Evolutionary conservation across 257 asterid genomes (phyloP), one percentile per base, ranked within the genome.

Genomic region (Solanum chmielewskii): DNA sequence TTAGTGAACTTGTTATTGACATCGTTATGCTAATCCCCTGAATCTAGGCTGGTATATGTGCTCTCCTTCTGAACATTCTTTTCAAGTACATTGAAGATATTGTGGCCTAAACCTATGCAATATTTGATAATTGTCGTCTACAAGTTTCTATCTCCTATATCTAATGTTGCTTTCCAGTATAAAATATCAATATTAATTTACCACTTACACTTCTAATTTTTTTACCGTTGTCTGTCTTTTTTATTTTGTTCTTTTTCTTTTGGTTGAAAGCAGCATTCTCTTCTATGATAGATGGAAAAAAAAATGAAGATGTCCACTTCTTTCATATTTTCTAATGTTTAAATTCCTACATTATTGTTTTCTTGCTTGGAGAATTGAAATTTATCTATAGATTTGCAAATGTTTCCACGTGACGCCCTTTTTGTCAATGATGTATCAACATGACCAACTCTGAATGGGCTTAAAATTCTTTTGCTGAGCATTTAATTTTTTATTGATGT

Each of bases 11-110:
- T 27, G 70, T 31, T 10, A 33, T 88, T 80, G 56, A 76, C 60
- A 83, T 81, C 85, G 44, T 78, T 71, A 86, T 74, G 73, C 39
- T 88, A 74, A 88, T 64, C 39, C 68, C 44, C n/a, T 23, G 71
- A 16, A n/a, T 42, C 90, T 93, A 97, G 99, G 97, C 97, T 88
- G 47, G 4, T 42, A 42, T 42, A 11, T 1, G 47, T 10, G 47
- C 47, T 42, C 47, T 42, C 47, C 47, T 41, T 60, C 95, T 97
- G 41, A 95, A 93, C 90, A 93, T 97, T 91, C 95, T 97, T 86
- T 94, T 99, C 7, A 97, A 95, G 90, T 97, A 94, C 87, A 89
- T 94, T 16, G 99, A 97, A 89, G 99, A 98, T 97, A 89, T 76
- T 66, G 83, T 39, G 68, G 39, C 86, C 56, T 74, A 74, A 56